phyloP scores from a whole-genome alignment of 2,329 filamentous ascomycete genomes.

The Epichloe festucae region DNA sequence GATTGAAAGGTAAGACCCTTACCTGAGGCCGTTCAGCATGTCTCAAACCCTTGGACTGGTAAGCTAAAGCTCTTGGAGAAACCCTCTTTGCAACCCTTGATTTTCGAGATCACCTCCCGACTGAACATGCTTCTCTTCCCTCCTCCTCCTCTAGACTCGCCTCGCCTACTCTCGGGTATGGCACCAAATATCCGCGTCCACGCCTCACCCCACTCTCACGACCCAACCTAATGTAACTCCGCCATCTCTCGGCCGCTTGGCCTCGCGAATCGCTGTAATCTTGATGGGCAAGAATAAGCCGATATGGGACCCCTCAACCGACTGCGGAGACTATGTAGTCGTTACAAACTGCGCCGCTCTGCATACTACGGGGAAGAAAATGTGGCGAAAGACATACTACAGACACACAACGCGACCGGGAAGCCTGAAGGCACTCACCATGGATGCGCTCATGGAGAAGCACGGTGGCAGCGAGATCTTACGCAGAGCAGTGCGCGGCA shows the following conservation, averaged over 20 bases:
- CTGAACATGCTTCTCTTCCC: not conserved
- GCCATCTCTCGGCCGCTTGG: conserved; percentile 79
- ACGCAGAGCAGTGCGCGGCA: conserved; percentile 83
- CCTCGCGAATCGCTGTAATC: conserved; percentile 70
- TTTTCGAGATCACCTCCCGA: not conserved
- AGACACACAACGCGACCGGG: conserved; percentile 85
- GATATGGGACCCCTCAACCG: conserved; percentile 90
- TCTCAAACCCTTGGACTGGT: conserved; percentile 70
- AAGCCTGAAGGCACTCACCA: conserved; percentile 73
- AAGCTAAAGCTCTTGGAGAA: conserved; percentile 15
- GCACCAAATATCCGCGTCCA: conserved; percentile 71
- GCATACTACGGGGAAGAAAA: conserved; percentile 83
- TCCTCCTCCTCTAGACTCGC: conserved; percentile 51
- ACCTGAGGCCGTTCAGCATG: conserved; percentile 36
- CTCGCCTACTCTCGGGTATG: conserved; percentile 93
- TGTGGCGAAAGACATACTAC: conserved; percentile 90
- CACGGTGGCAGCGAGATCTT: conserved; percentile 87
- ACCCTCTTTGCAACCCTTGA: not conserved
- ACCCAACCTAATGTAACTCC: conserved; percentile 45
- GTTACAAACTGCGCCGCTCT: conserved; percentile 80
- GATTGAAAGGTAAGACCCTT: conserved; percentile 8
- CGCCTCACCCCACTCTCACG: conserved; percentile 48
- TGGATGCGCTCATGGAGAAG: conserved; percentile 91
- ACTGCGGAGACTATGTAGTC: conserved; percentile 98
- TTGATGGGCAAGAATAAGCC: conserved; percentile 99